Evolutionary conservation across 2,329 filamentous ascomycete species (phyloP).

Genomic region (Phialophora macrospora): DNA sequence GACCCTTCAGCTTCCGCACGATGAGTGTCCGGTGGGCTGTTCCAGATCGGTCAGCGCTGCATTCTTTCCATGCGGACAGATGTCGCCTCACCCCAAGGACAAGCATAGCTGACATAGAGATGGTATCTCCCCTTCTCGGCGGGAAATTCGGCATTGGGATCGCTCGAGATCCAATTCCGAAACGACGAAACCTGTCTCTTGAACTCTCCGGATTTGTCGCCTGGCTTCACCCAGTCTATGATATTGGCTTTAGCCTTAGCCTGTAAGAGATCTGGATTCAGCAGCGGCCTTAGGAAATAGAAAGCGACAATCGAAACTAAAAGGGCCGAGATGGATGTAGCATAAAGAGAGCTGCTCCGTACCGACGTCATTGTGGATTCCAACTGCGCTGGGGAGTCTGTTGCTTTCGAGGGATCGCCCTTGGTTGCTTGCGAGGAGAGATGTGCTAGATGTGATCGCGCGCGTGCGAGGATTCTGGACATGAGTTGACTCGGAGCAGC

Average conservation of each 20-base stretch:
- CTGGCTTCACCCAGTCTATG: slow-evolving; percentile 80
- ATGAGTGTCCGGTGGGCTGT: slow-evolving; percentile 84
- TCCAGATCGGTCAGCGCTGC: slow-evolving; percentile 14
- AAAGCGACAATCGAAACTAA: slow-evolving; percentile 21
- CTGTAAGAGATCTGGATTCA: slow-evolving; percentile 23
- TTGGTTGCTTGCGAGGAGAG: slow-evolving; percentile 12
- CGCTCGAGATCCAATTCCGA: slow-evolving; percentile 75
- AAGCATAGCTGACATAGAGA: slow-evolving; percentile 92
- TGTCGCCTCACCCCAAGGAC: slow-evolving; percentile 72
- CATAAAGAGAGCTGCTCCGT: slow-evolving; percentile 30
- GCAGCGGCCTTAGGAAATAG: slow-evolving; percentile 21
- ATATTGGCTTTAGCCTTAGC: slow-evolving; percentile 59
- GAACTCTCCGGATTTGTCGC: slow-evolving; percentile 78
- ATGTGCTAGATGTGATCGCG: slow-evolving; percentile 21
- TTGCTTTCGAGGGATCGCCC: slow-evolving; percentile 2
- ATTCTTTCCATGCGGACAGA: neutral
- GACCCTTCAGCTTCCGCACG: slow-evolving; percentile 84
- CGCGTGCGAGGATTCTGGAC: slow-evolving; percentile 24
- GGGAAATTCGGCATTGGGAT: slow-evolving; percentile 74
- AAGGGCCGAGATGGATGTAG: slow-evolving; percentile 23
- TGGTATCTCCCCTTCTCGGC: slow-evolving; percentile 91
- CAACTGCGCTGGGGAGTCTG: neutral
- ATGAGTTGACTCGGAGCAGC: slow-evolving; percentile 21
- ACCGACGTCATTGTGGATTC: slow-evolving; percentile 31
- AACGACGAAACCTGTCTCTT: slow-evolving; percentile 86